Base-by-base conservation (phyloP, 371 early-diverging fungal genomes). In the Haplosporangium sp. region DNA sequence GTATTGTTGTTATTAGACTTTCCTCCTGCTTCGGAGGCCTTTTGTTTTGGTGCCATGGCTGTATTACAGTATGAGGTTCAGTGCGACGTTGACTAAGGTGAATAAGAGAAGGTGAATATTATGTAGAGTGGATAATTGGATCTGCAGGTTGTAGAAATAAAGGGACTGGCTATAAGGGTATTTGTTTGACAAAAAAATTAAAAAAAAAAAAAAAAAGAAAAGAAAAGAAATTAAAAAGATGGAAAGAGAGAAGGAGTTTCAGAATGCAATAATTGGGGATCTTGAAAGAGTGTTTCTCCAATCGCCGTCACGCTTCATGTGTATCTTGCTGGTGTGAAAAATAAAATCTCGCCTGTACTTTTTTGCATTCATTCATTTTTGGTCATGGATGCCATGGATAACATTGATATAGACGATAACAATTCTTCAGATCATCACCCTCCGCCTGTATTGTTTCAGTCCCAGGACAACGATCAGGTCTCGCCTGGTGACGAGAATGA, bases 11-110 rank as follows among this genome's bases (percentile, higher is more conserved):
- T 39, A 17, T 70, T 69, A 47, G 61, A 60, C n/a, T 61, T 55
- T 6, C 67, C 42, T 15, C 74, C 68, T 34, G 55, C 44, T 2
- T 78, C 78, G 55, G 66, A 34, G 37, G 68, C 37, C 47, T 78
- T 78, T 60, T 69, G 73, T 58, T 78, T 78, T 8, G 78, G 78
- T 4, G 78, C 78, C 78, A 78, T 77, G n/a, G 58, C 19, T 53
- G 39, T 42, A 40, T 47, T 66, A 19, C 20, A 39, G 39, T 39
- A n/a, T 50, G 50, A 50, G 50, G 50, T n/a, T 50, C 50, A n/a
- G n/a, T 50, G n/a, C 50, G 50, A 50, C 50, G 15, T 4, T 50
- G 6, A 2, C 50, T 50, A 50, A 17, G n/a, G 50, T 50, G 40
- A 62, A 55, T 37, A 58, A 6, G 40, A 52, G 37, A 35, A 20